Evolutionary conservation across 306 rosid genomes (phyloP).

Genomic region (Medicago arabica): DNA sequence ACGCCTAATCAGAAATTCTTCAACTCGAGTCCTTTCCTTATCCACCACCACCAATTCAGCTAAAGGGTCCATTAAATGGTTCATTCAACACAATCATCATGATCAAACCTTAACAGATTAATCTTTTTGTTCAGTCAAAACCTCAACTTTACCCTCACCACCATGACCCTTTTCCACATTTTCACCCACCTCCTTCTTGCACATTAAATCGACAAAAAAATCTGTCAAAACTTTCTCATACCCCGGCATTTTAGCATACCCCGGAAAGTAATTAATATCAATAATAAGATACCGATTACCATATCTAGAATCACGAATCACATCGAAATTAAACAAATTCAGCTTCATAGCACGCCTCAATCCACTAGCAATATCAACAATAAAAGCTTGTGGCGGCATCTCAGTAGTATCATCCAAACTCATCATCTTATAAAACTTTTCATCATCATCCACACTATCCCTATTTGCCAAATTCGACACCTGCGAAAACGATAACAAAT

Average conservation of each 20-base stretch:
- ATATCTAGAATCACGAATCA: slow-evolving; percentile 74
- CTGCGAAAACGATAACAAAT: slow-evolving; percentile 77
- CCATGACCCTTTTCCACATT: slow-evolving; percentile 44
- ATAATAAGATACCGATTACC: slow-evolving; percentile 83
- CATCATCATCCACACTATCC: slow-evolving; percentile 69
- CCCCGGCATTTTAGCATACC: slow-evolving; percentile 95
- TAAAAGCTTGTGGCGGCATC: slow-evolving; percentile 79
- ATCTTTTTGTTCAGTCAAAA: slow-evolving; percentile 42
- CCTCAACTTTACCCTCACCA: slow-evolving; percentile 44
- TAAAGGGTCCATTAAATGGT: slow-evolving; percentile 41
- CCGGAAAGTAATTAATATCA: slow-evolving; percentile 95
- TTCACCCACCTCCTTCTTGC: slow-evolving; percentile 44
- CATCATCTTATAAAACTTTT: slow-evolving; percentile 77
- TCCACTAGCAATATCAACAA: slow-evolving; percentile 71
- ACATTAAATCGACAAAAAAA: slow-evolving; percentile 75
- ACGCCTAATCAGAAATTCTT: slow-evolving; percentile 47
- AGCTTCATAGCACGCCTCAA: slow-evolving; percentile 63
- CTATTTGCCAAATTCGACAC: slow-evolving; percentile 70
- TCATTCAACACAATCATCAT: not conserved
- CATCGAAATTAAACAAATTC: slow-evolving; percentile 86
- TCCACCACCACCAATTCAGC: slow-evolving; percentile 38
- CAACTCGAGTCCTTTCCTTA: slow-evolving; percentile 35
- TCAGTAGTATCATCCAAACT: slow-evolving; percentile 74
- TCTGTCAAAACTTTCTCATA: slow-evolving; percentile 80
- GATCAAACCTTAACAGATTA: slow-evolving; percentile 45